Evolutionary conservation across 192 early-diverging fungal genomes (phyloP), one percentile per base, ranked within the genome.

Genomic region (Linnemannia elongata): DNA sequence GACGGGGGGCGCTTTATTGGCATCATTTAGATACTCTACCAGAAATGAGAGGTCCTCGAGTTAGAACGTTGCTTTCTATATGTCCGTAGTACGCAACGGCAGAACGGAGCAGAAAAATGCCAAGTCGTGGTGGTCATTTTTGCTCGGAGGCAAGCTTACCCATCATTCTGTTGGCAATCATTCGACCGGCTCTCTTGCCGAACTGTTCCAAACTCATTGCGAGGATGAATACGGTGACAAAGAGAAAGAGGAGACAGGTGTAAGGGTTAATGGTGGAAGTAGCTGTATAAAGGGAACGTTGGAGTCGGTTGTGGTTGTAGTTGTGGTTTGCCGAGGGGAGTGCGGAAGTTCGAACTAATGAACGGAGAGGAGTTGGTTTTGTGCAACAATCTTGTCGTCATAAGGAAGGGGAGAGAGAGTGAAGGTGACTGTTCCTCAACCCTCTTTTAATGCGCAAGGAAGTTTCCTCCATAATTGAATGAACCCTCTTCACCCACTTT

Each of bases 131-230:
- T 27, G 12, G 44, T 68, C 22, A 30, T 41, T 47, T 4, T 22
- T 52, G n/a, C 52, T 72, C 54, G 52, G 82, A 77, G 78, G 27
- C 41, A 70, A 66, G 47, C 57, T 71, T 87, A 87, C 85, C 79
- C 33, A 76, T 57, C 71, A 87, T 77, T 36, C 33, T 72, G 44
- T 81, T 74, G 38, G 79, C 76, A 41, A 87, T 42, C 63, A 87
- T 78, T 24, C 72, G 71, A 6, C 85, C 85, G 18, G 80, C 85
- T 60, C 71, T 57, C 39, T 68, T 73, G 45, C 85, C 76, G 60
- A 87, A n/a, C 27, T 87, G 85, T 33, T 87, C 85, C 2, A 87
- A 66, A 74, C 75, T 81, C 85, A 87, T 87, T 44, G 45, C 76
- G 75, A 80, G 75, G 47, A 55, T 20, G 36, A 86, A 35, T 39